Conservation (phyloP, 1,284 basidiomycete species). For the Ceratobasidium sp. region DNA sequence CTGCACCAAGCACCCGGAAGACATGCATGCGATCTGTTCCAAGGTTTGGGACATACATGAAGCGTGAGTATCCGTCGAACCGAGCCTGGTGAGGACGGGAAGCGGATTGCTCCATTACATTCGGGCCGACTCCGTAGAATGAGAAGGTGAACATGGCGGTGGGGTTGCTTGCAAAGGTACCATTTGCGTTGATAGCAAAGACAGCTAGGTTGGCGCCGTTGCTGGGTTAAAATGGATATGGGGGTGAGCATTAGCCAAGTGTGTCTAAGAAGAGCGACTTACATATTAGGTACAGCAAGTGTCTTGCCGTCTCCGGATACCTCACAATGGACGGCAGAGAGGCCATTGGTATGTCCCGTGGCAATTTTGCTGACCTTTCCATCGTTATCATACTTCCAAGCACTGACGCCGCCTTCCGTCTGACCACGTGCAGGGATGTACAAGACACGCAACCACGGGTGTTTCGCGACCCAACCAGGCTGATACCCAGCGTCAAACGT, state of each 20-base stretch:
- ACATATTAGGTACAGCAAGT: slow-evolving; percentile 33
- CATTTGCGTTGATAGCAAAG: slow-evolving; percentile 3
- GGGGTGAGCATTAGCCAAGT: no score
- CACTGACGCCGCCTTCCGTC: slow-evolving; percentile 5
- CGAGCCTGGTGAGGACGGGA: slow-evolving; percentile 30
- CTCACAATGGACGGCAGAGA: slow-evolving; percentile 39
- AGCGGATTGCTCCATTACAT: slow-evolving; percentile 21
- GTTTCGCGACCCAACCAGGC: slow-evolving; percentile 26
- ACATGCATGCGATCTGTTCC: slow-evolving; percentile 30
- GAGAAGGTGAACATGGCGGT: slow-evolving; percentile 21
- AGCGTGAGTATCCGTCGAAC: slow-evolving; percentile 19
- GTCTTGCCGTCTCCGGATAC: slow-evolving; percentile 22
- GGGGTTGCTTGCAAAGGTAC: slow-evolving; percentile 11
- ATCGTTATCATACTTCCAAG: slow-evolving; percentile 27
- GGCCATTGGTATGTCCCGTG: slow-evolving; percentile 38
- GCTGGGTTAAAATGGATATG: not conserved
- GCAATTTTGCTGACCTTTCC: slow-evolving; percentile 42
- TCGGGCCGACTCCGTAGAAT: slow-evolving; percentile 19
- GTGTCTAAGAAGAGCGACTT: not conserved
- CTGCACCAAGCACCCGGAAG: not conserved
- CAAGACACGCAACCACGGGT: slow-evolving; percentile 8
- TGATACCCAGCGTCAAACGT: slow-evolving; percentile 31
- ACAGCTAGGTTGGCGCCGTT: slow-evolving; percentile 6
- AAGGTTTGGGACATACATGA: slow-evolving; percentile 28
- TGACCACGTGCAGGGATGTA: slow-evolving; percentile 6